phyloP scores from a whole-genome alignment of 768 basidiomycete species.

The Inosperma sp. region DNA sequence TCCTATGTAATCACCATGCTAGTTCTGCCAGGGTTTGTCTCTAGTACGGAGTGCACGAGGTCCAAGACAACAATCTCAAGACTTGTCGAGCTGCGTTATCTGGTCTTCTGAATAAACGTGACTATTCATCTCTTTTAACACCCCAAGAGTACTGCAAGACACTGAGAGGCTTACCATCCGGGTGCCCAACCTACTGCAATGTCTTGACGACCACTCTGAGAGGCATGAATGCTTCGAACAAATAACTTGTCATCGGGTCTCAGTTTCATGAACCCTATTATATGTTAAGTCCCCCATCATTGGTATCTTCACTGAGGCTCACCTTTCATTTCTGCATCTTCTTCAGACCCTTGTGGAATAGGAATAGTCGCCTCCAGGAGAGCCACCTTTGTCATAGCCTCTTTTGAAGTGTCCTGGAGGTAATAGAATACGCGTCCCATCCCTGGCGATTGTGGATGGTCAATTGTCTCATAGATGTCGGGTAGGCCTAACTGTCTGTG shows the following conservation, averaged over 20 bases:
- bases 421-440: background rate
- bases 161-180: background rate
- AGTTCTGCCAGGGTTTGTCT: background rate
- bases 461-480: too few relatives aligned
- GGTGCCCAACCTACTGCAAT: background rate
- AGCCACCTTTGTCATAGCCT: background rate
- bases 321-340: background rate
- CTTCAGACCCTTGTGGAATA: background rate
- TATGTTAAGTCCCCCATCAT: background rate
- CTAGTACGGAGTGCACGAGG: background rate
- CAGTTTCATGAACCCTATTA: background rate
- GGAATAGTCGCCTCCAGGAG: background rate
- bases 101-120: too few relatives aligned
- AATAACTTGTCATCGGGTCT: background rate
- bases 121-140: background rate
- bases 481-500: too few relatives aligned
- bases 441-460: background rate
- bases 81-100: too few relatives aligned
- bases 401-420: background rate
- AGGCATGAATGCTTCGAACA: background rate
- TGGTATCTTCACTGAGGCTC: background rate
- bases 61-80: conserved; percentile 6
- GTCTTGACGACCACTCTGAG: background rate
- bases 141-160: background rate
- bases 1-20: background rate